Percentiles rank a stretch among this genome's conserved stretches.
Evolutionary conservation across 2,329 filamentous ascomycete genomes (phyloP).

Genomic region (Colletotrichum liaoningense): DNA sequence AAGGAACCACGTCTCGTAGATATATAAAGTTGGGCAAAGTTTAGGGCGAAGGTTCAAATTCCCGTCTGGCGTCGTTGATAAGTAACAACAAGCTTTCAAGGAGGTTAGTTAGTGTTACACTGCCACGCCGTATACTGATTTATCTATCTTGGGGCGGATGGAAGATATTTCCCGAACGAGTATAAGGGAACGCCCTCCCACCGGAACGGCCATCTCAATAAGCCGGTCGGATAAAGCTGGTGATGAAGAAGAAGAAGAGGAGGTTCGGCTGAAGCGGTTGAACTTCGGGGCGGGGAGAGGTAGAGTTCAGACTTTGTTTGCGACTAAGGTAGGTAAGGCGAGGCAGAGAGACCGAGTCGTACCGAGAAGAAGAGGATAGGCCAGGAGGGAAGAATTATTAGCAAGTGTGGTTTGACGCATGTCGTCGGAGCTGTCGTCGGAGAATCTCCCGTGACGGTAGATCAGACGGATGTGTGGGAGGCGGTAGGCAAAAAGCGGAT

Average conservation of each 20-base stretch:
- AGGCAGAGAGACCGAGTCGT: background rate
- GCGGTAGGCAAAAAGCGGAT: background rate
- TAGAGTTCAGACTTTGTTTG: background rate
- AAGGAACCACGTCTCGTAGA: no score
- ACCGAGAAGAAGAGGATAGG: background rate
- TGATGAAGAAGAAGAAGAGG: background rate
- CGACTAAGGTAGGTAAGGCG: no score
- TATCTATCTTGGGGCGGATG: background rate
- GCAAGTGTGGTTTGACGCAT: background rate
- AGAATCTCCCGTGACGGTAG: slow-evolving; percentile 30
- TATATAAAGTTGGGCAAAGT: background rate
- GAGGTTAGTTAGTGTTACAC: background rate
- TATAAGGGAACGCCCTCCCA: background rate
- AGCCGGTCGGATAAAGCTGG: background rate
- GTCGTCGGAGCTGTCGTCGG: slow-evolving; percentile 26
- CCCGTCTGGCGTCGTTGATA: background rate
- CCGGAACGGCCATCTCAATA: slow-evolving; percentile 25
- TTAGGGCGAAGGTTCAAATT: background rate
- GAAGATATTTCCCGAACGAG: background rate
- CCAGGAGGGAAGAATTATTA: background rate
- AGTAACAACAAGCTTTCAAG: background rate
- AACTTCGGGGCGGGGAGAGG: background rate
- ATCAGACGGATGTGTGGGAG: slow-evolving; percentile 1
- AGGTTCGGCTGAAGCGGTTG: background rate
- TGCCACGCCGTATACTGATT: background rate